Base-by-base conservation (phyloP, 768 basidiomycete genomes). In the Polyporus arcularius region DNA sequence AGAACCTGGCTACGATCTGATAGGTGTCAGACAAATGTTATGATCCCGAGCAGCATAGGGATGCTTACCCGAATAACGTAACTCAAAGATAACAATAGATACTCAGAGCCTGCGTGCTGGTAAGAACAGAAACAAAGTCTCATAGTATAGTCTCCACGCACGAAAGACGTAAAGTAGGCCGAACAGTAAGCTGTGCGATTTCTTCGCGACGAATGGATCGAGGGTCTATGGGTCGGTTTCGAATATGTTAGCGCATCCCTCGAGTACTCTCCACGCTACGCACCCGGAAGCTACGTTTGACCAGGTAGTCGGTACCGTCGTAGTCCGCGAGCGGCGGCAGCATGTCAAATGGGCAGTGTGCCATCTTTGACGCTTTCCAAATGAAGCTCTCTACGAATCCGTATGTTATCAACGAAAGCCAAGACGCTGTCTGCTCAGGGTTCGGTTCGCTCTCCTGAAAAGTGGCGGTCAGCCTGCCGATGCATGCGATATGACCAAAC, bases 351-450 rank as follows among this genome's bases (percentile, higher is more conserved):
- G 69, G 47, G 16, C 75, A 57, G 58, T 74, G 73, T 1, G 68
- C 47, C 14, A 66, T 62, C 11, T 69, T 61, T 30, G 65, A 73
- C 1, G 75, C 75, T 4, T 57, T 39, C n/a, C 49, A 63, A 2
- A 78, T 65, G 15, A 72, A 41, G 2, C 67, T 63, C 55, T 80
- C 76, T 62, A 81, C 68, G 70, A 74, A 82, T 39, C 70, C 64
- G 64, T 76, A 81, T 26, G 73, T 68, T n/a, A 76, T 47, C 53
- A 76, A 68, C 8, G 75, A 79, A 12, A 78, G 62, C 50, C 70
- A 68, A 0, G 79, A 77, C 0, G 79, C 75, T 4, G 76, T 79
- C 58, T 80, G 80, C 63, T 82, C 80, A 3, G 78, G 76, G 59
- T 74, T 76, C 3, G 73, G 68, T 21, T 62, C 58, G 35, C 35